phyloP scores from a whole-genome alignment of 306 rosid species.

The Malus fusca region DNA sequence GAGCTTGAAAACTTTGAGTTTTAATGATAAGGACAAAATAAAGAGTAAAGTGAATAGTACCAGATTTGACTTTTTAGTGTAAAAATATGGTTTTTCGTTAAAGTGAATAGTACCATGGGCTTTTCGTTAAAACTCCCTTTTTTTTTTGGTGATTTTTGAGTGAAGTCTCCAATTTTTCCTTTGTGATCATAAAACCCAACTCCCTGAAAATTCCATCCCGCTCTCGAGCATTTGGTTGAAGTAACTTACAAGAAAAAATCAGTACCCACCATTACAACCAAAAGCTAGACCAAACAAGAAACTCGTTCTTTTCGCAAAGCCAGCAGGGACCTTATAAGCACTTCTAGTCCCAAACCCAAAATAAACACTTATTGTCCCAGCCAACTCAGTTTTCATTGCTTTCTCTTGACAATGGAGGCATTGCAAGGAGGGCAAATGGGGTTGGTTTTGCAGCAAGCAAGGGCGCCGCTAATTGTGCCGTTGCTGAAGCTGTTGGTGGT shows the following conservation, averaged over 20 bases:
- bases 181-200: constrained; percentile 5
- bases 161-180: not conserved
- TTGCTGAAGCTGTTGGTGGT: constrained; percentile 37
- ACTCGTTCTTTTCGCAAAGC: constrained; percentile 66
- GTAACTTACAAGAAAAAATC: constrained; percentile 63
- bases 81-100: too few species aligned
- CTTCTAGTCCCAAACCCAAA: not conserved
- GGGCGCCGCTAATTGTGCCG: constrained; percentile 58
- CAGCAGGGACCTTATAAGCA: constrained; percentile 4
- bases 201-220: constrained; percentile 15
- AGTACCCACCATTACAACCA: not conserved
- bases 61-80: too few species aligned
- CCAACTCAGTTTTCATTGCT: not conserved
- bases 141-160: not conserved
- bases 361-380: not conserved
- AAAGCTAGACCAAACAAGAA: constrained; percentile 8
- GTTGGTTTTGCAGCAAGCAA: constrained; percentile 47
- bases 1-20: too few species aligned
- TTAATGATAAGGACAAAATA: too few species aligned
- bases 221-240: constrained; percentile 27
- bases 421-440: constrained; percentile 38
- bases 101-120: too few species aligned
- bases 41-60: too few species aligned
- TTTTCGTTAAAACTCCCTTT: too few species aligned
- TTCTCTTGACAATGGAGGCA: constrained; percentile 27